Percentiles rank a stretch among this genome's conserved stretches.
Conservation (phyloP, 306 rosid genomes). For the Quercus rubra region DNA sequence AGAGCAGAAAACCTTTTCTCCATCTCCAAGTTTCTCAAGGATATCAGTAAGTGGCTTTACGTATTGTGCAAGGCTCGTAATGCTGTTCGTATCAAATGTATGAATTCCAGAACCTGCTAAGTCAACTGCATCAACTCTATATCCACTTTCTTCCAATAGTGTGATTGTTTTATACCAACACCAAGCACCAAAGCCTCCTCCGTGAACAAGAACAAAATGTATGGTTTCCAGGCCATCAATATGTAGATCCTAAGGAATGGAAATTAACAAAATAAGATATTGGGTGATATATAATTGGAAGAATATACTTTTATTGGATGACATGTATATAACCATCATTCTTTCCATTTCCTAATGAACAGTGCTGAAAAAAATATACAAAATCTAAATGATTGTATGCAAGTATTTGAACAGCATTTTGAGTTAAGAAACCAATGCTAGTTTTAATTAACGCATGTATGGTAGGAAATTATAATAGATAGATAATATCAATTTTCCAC, state of each 20-base stretch:
- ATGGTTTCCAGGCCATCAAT: slow-evolving; percentile 80
- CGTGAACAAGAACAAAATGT: slow-evolving; percentile 92
- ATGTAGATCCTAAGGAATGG: slow-evolving; percentile 46
- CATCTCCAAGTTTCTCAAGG: slow-evolving; percentile 72
- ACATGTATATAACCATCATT: neutral
- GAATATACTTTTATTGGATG: neutral
- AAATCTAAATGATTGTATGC: neutral
- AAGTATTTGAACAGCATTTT: neutral
- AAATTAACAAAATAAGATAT: neutral
- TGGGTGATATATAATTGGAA: neutral
- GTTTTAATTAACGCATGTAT: neutral
- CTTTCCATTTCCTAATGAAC: neutral
- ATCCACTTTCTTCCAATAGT: slow-evolving; percentile 83
- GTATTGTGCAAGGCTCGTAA: slow-evolving; percentile 69
- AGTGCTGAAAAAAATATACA: neutral
- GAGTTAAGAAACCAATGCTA: too few species aligned
- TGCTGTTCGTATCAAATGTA: slow-evolving; percentile 68
- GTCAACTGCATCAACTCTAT: slow-evolving; percentile 76
- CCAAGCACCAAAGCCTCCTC: slow-evolving; percentile 99
- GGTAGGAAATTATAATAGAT: neutral
- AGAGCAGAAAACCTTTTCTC: slow-evolving; percentile 54
- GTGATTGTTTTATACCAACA: slow-evolving; percentile 99
- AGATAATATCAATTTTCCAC: neutral
- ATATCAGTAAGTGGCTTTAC: slow-evolving; percentile 82
- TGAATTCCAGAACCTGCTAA: slow-evolving; percentile 91